Base-by-base conservation (phyloP, 768 basidiomycete genomes). In the Auriscalpium microsporum region DNA sequence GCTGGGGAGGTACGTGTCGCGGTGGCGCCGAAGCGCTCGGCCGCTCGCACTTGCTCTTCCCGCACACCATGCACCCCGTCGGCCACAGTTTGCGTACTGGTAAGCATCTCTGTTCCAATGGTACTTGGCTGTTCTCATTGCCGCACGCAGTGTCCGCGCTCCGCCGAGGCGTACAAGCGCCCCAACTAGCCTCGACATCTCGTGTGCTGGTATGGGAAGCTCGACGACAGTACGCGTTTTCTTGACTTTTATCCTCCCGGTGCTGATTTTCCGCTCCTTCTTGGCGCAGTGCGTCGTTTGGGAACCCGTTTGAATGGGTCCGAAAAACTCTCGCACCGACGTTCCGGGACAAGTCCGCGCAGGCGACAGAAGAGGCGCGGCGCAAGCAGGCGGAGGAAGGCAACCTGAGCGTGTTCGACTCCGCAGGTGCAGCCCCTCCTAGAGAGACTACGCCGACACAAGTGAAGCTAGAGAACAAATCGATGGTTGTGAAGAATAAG, bases 321-420 rank as follows among this genome's bases (percentile, higher is more conserved):
- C 58, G 62, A 17, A 44, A 49, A 33, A 49, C 47, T 21, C 45
- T 63, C 38, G 57, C 5, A 28, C 55, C 61, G 1, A 50, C 46
- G 28, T 34, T 59, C 38, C 56, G 61, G 37, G 42, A 60, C 28
- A 38, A 54, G 33, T 37, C 56, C 34, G 48, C 16, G 51, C 51
- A 59, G 54, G 59, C 57, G 44, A 55, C 59, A 46, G 61, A 60
- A 11, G 38, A 67, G 45, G 67, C 75, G 28, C 77, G 72, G 58
- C 71, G 74, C 56, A 71, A 74, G 56, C 75, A 76, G 6, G 68
- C 68, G 52, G 69, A 74, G 60, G 69, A 76, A 58, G 76, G 75
- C 52, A 77, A 73, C 48, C 64, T 68, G 45, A 79, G 72, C 57
- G 65, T 84, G n/a, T 83, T 84, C 58, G 80, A 80, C 17, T 48